Percentiles rank a stretch among this genome's conserved stretches.
Conservation (phyloP, 2,329 filamentous ascomycete species). For the Talaromyces sp. region DNA sequence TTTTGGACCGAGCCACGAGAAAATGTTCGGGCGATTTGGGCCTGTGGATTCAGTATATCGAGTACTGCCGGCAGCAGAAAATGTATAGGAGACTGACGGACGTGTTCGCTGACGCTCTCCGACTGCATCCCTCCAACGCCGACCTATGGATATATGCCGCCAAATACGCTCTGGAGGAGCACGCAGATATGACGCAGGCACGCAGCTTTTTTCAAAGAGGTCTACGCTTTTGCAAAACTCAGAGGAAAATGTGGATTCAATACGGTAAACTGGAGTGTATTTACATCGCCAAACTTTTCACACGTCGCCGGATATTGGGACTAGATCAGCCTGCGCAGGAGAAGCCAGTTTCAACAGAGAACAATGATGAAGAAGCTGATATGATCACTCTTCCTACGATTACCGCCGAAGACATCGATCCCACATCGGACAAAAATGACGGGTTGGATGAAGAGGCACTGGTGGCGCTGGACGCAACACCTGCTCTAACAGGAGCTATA, state of each 20-base stretch:
- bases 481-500: slow-evolving; percentile 86
- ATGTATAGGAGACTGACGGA: slow-evolving; percentile 56
- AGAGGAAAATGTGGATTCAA: slow-evolving; percentile 73
- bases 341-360: slow-evolving; percentile 28
- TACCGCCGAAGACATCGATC: slow-evolving; percentile 57
- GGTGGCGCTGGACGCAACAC: slow-evolving; percentile 62
- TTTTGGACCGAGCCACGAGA: slow-evolving; percentile 78
- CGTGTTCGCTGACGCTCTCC: slow-evolving; percentile 62
- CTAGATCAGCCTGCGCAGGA: slow-evolving; percentile 45
- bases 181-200: slow-evolving; percentile 82
- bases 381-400: slow-evolving; percentile 54
- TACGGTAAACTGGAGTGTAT: slow-evolving; percentile 90
- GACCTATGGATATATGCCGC: slow-evolving; percentile 82
- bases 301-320: slow-evolving; percentile 62
- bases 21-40: slow-evolving; percentile 76
- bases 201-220: slow-evolving; percentile 83
- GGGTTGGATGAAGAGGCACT: slow-evolving; percentile 52
- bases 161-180: slow-evolving; percentile 66
- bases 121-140: slow-evolving; percentile 77
- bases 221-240: slow-evolving; percentile 77
- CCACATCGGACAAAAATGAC: slow-evolving; percentile 47
- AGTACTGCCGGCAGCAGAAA: slow-evolving; percentile 66
- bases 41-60: slow-evolving; percentile 86
- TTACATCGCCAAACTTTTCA: slow-evolving; percentile 76
- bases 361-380: slow-evolving; percentile 45